Evolutionary conservation across 306 rosid genomes (phyloP), one percentile per base, ranked within the genome.

Genomic region (Canavalia gladiata): DNA sequence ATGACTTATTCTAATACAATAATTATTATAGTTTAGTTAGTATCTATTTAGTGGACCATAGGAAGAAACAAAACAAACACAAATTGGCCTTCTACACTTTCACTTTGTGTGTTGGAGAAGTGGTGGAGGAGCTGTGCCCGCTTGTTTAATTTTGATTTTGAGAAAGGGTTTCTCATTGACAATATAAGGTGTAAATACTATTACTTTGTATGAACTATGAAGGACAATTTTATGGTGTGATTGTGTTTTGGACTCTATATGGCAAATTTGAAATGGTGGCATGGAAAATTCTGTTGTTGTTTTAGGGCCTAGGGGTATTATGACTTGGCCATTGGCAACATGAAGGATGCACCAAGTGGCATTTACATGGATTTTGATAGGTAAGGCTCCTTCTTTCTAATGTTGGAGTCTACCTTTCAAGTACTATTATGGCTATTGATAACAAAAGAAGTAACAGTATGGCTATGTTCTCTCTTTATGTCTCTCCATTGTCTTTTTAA

Each of bases 81-180:
- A 58, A 6, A 4, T 11, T 62, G 46, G 47, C 12, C 67, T 78
- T 54, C 67, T 76, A 55, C 43, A 37, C 68, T 31, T 45, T 10
- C 54, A 74, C 7, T 46, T 76, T 39, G 75, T 75, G 54, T 35
- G 18, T 68, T 37, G 67, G 9, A 59, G 77, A 63, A 37, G 55
- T 68, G 81, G 81, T 75, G 82, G 73, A 52, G 68, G 79, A 87
- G 93, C 91, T 29, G 91, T 58, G 88, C 90, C 89, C 84, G 88
- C 93, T 72, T 68, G 28, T 54, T 64, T 78, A 43, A 13, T 35
- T 74, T 87, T 75, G 45, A 54, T 76, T 81, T 72, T 58, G 68
- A 41, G 11, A 12, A 43, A 68, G 12, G 39, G 51, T 83, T 72
- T 55, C 39, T 41, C 29, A 68, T 80, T 72, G 70, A 77, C 31